phyloP scores from a whole-genome alignment of 768 basidiomycete genomes.

The Trametes cingulata region DNA sequence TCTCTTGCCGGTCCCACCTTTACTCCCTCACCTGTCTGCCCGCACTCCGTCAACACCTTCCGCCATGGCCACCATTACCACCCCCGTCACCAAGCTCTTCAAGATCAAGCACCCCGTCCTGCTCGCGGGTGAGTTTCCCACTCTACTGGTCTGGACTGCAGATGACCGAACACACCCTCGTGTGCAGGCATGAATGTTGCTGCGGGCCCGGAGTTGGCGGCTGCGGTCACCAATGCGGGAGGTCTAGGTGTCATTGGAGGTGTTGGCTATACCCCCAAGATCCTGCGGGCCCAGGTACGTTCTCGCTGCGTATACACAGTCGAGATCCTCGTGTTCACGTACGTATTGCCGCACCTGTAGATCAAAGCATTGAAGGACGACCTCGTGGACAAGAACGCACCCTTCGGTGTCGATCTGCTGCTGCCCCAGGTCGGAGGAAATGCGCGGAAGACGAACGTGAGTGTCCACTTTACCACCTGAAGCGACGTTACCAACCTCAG shows the following conservation, averaged over 20 bases:
- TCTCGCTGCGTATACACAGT: not conserved
- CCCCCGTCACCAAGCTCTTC: constrained; percentile 88
- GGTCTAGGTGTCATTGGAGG: constrained; percentile 94
- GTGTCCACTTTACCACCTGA: constrained; percentile 2
- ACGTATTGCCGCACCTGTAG: constrained; percentile 36
- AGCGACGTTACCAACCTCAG: not conserved
- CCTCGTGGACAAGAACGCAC: constrained; percentile 70
- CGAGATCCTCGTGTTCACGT: not conserved
- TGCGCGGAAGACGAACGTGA: constrained; percentile 89
- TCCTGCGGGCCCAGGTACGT: constrained; percentile 73
- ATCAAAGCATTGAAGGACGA: constrained; percentile 72
- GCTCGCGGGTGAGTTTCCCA: constrained; percentile 59
- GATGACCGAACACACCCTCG: not conserved
- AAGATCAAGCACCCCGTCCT: constrained; percentile 87
- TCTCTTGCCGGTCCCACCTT: not conserved
- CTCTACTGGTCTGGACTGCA: not conserved
- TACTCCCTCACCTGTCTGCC: not conserved
- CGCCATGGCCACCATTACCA: constrained; percentile 65
- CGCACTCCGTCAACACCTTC: not conserved
- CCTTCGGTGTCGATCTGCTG: constrained; percentile 91
- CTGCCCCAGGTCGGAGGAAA: constrained; percentile 84
- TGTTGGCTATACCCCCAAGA: constrained; percentile 80
- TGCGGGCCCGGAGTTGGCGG: constrained; percentile 81
- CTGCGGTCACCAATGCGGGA: constrained; percentile 92
- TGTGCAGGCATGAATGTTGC: constrained; percentile 66